phyloP scores from a whole-genome alignment of 2,329 filamentous ascomycete species.

The Thelonectria rubi region DNA sequence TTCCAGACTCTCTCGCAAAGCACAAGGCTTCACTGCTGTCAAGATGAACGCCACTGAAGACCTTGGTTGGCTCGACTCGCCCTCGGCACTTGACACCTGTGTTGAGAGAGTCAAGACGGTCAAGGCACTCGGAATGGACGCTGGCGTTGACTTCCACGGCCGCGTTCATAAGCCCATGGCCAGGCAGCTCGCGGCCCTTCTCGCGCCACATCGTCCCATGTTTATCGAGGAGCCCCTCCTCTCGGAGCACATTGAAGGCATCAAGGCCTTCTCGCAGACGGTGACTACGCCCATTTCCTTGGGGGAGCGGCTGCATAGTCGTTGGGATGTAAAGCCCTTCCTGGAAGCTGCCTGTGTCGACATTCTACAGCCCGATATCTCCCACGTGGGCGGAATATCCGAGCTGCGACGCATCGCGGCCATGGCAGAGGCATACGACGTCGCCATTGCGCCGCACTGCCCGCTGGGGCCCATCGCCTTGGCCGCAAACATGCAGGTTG shows the following conservation, averaged over 20 bases:
- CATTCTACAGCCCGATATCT: conserved; percentile 77
- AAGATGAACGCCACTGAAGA: conserved; percentile 87
- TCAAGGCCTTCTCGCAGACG: conserved; percentile 52
- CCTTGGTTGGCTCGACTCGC: conserved; percentile 79
- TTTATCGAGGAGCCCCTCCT: conserved; percentile 81
- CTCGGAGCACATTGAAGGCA: conserved; percentile 72
- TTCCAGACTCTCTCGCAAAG: conserved; percentile 59
- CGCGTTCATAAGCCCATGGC: conserved; percentile 83
- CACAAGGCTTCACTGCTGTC: conserved; percentile 71
- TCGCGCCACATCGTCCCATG: conserved; percentile 75
- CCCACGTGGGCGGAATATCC: conserved; percentile 76
- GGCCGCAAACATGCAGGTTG: conserved; percentile 75
- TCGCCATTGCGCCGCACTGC: conserved; percentile 77
- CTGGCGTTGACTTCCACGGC: conserved; percentile 81
- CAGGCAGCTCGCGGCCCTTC: conserved; percentile 73
- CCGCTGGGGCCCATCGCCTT: conserved; percentile 77
- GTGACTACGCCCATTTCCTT: conserved; percentile 71
- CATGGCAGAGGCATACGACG: conserved; percentile 78
- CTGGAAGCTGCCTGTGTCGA: conserved; percentile 74
- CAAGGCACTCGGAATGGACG: conserved; percentile 75
- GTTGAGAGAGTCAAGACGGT: conserved; percentile 75
- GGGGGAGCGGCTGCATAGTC: conserved; percentile 74
- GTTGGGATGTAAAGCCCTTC: conserved; percentile 79
- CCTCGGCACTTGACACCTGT: conserved; percentile 67
- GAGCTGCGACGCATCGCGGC: conserved; percentile 74